Evolutionary conservation across 179 eudicot genomes (phyloP), one percentile per base, ranked within the genome.

Genomic region (Spergularia azorica): DNA sequence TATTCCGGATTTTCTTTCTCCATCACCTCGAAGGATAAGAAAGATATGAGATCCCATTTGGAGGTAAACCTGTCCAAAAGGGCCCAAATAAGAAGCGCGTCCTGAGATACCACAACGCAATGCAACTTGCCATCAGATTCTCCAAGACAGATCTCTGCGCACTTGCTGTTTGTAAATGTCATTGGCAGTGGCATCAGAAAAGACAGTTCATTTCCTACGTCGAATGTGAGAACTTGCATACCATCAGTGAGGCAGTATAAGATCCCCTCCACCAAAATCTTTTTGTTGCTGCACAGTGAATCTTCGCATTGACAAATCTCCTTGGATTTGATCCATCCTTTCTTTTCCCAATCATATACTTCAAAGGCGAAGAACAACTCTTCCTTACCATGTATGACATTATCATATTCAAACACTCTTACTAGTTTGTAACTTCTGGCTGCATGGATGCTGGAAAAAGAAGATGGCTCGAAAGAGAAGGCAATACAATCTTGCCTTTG

Each of bases 161-260:
- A 39, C 13, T 51, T 54, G 20, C 38, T 63, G 48, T 54, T 59
- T 56, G 46, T 60, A 59, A 21, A 63, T 55, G 77, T 32, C 9
- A 67, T 15, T 11, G 84, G 81, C 71, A 77, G 78, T 10, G 71
- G 41, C 1, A 81, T 56, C 55, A 81, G 18, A 38, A 81, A 52
- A 1, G 84, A 77, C 43, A 81, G 67, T 72, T 81, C 67, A 6
- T 67, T 81, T 72, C 68, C 62, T 2, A 43, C 15, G 60, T 77
- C 81, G 16, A 81, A 81, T 68, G 76, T 67, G n/a, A 81, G 63
- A 72, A 81, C 16, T 54, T 64, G 63, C 41, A 21, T 20, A 59
- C 65, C 77, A 38, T 81, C 84, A 20, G 84, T 81, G 21, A 77
- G 80, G 80, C 78, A 77, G 43, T 81, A 77, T 52, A 77, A 41